Percentiles rank a stretch among this genome's conserved stretches.
Evolutionary conservation across 2,329 filamentous ascomycete species (phyloP).

Genomic region (Fusarium decemcellulare): DNA sequence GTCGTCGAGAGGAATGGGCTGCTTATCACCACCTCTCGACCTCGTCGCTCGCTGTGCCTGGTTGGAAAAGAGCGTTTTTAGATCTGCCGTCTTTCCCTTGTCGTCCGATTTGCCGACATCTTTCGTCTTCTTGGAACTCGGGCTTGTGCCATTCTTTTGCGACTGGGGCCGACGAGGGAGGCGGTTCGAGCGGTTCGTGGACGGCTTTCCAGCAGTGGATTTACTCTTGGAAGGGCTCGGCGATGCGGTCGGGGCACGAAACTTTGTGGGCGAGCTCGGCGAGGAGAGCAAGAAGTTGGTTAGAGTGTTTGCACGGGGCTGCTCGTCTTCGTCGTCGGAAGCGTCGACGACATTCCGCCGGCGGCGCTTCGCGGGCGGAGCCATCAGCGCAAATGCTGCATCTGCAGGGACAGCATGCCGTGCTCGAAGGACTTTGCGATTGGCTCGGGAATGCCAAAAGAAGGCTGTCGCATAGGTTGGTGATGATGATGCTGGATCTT

Average conservation of each 20-base stretch:
- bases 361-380: conserved; percentile 71
- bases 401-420: conserved; percentile 45
- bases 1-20: conserved; percentile 58
- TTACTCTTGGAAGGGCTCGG: conserved; percentile 59
- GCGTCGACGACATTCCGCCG: conserved; percentile 68
- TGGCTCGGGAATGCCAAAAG: neutral
- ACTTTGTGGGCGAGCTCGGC: conserved; percentile 58
- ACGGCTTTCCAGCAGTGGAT: conserved; percentile 31
- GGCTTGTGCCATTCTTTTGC: conserved; percentile 48
- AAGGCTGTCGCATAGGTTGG: conserved; percentile 13
- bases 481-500: conserved; percentile 30
- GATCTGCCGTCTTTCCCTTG: conserved; percentile 68
- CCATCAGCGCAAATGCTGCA: conserved; percentile 61
- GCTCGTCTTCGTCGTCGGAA: conserved; percentile 66
- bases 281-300: conserved; percentile 69
- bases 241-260: conserved; percentile 52
- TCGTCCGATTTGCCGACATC: conserved; percentile 59
- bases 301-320: conserved; percentile 60
- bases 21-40: conserved; percentile 48
- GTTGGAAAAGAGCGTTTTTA: conserved; percentile 73
- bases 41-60: conserved; percentile 67
- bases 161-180: conserved; percentile 46
- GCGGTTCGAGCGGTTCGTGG: conserved; percentile 41
- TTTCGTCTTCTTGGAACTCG: conserved; percentile 58
- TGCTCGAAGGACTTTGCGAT: conserved; percentile 23